Evolutionary conservation across 805 yeast species (phyloP).

Genomic region (Lipomyces spencermartinsiae): DNA sequence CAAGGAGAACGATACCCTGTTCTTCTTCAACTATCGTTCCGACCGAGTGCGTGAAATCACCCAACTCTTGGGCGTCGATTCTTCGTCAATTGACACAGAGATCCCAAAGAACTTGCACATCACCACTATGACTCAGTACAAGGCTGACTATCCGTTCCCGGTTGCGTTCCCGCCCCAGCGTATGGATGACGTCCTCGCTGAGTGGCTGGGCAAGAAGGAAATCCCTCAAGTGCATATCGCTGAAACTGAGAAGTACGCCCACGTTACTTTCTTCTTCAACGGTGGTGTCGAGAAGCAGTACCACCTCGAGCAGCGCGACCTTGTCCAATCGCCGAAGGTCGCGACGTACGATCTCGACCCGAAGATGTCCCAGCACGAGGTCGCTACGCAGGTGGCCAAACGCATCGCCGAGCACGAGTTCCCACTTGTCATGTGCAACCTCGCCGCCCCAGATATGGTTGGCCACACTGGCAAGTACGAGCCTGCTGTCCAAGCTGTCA

Average conservation of each 20-base stretch:
- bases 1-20: conserved; percentile 36
- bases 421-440: conserved; percentile 41
- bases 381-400: conserved; percentile 36
- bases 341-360: conserved; percentile 40
- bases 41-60: conserved; percentile 42
- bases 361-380: conserved; percentile 40
- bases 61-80: conserved; percentile 40
- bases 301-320: conserved; percentile 38
- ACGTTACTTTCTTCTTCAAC: conserved; percentile 41
- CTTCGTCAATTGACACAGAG: conserved; percentile 39
- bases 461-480: conserved; percentile 41
- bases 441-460: conserved; percentile 41
- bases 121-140: conserved; percentile 42
- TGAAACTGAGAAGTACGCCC: conserved; percentile 42
- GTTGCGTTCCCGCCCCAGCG: conserved; percentile 40
- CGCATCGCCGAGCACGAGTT: conserved; percentile 36
- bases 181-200: conserved; percentile 41
- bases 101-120: conserved; percentile 36
- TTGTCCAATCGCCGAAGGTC: conserved; percentile 39
- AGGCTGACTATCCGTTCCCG: conserved; percentile 40
- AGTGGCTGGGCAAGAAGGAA: conserved; percentile 39
- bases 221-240: conserved; percentile 39
- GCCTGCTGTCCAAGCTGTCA: conserved; percentile 39
- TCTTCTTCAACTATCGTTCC: conserved; percentile 41
- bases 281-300: conserved; percentile 41